Base-by-base conservation (phyloP, 139 green algal species). In the Coelastrella sp. region DNA sequence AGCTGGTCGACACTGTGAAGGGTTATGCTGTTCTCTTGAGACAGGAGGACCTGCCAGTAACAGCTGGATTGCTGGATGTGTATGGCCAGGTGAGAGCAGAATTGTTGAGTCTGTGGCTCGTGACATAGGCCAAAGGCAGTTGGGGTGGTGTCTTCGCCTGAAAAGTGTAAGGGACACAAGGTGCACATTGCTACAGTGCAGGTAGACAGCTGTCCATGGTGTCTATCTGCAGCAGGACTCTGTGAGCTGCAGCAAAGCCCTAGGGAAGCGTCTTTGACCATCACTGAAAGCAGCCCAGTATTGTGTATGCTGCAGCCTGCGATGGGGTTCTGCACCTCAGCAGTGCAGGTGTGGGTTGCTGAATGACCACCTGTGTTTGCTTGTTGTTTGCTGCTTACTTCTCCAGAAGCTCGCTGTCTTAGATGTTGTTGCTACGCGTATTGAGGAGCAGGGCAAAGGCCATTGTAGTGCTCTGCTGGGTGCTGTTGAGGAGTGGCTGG, bases 381-480 rank as follows among this genome's bases (percentile, higher is more conserved):
- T 48, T 75, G 66, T n/a, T n/a, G 21, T 11, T 5, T 27, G 35
- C 30, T 78, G 34, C 15, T 59, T 38, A n/a, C n/a, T 9, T 21
- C 27, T 82, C 21, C 78, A 84, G 78, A 60, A 84, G 60, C n/a
- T 53, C n/a, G 78, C 78, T 23, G 78, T 84, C 35, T 30, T 84
- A 43, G 78, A 84, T 66, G 15, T 84, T 32, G 62, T 84, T 19
- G 60, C 78, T 15, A 84, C 78, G 13, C 9, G 23, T 5, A 45
- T 84, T 2, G n/a, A 64, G n/a, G 3, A 74, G 15, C 60, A 75
- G 43, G 78, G 78, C 27, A 48, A 64, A 27, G 78, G 78, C 27
- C 78, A 84, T 32, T 84, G 78, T 37, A 57, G 32, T 13, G 78
- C 78, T 2, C 62, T 84, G 30, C 60, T 84, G 60, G 32, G 40